A percentile compares a stretch with the other conserved stretches of the same genome.
These are phyloP conservation scores for Chenopodium album DNA, from an alignment of 148 eudicot species.

Conservation along the genomic window DNA sequence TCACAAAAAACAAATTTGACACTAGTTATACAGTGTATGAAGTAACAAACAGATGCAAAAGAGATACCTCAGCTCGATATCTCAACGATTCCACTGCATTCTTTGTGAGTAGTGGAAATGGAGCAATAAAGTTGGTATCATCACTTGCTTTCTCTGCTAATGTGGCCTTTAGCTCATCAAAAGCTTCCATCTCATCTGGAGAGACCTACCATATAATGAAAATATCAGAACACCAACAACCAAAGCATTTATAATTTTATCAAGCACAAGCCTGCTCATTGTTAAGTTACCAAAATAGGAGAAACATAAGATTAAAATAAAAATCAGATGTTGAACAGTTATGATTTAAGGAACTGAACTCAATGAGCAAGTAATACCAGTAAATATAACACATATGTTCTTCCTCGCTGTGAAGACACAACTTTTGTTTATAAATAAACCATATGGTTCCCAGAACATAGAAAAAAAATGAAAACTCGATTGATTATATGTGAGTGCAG, in stretches of 20 bases:
- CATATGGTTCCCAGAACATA: not conserved
- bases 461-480: not conserved
- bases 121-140: constrained; percentile 66
- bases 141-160: constrained; percentile 56
- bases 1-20: not conserved
- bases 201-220: constrained; percentile 58
- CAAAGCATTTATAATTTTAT: not conserved
- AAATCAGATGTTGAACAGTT: too few species aligned
- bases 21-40: not conserved
- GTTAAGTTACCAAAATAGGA: not conserved
- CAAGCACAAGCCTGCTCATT: not conserved
- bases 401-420: not conserved
- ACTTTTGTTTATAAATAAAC: too few species aligned
- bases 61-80: constrained; percentile 85
- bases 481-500: not conserved
- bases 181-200: constrained; percentile 65
- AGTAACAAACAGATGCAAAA: not conserved
- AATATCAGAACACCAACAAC: constrained; percentile 18
- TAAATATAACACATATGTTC: not conserved
- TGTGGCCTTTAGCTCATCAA: constrained; percentile 68
- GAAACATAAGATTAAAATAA: not conserved
- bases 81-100: constrained; percentile 94
- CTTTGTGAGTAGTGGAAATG: constrained; percentile 75
- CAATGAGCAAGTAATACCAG: not conserved
- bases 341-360: too few species aligned